phyloP scores from a whole-genome alignment of 1,284 basidiomycete species.

The Apiotrichum mycotoxinovorans region DNA sequence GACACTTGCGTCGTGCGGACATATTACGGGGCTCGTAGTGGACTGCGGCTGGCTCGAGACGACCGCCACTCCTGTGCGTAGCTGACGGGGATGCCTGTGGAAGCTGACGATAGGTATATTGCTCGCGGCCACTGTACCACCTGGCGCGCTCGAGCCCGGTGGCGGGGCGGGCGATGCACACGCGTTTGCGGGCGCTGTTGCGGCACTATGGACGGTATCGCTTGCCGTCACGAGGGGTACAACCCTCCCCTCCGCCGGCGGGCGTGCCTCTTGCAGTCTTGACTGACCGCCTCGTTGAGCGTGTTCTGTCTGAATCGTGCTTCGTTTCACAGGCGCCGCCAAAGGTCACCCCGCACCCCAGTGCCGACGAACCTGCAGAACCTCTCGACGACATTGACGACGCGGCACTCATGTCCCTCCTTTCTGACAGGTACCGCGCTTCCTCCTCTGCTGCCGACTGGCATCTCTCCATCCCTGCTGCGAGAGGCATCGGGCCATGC shows the following conservation, averaged over 20 bases:
- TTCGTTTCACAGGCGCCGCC: slow-evolving; percentile 25
- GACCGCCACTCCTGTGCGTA: slow-evolving; percentile 73
- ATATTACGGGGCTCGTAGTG: slow-evolving; percentile 86
- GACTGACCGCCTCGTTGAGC: slow-evolving; percentile 32
- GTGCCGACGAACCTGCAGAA: slow-evolving; percentile 4
- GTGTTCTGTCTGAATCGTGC: slow-evolving; percentile 42
- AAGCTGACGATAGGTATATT: slow-evolving; percentile 65
- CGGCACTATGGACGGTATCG: slow-evolving; percentile 61
- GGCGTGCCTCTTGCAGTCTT: slow-evolving; percentile 15
- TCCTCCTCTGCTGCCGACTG: slow-evolving; percentile 23
- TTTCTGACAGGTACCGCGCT: slow-evolving; percentile 19
- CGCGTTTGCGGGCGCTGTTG: slow-evolving; percentile 71
- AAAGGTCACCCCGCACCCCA: background rate
- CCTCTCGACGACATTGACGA: slow-evolving; percentile 16
- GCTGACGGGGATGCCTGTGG: no score
- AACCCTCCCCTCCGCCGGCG: background rate
- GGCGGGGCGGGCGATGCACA: slow-evolving; percentile 69
- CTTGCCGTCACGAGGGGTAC: slow-evolving; percentile 2
- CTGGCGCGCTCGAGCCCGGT: slow-evolving; percentile 75
- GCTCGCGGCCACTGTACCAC: slow-evolving; percentile 77
- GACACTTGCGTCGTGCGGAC: slow-evolving; percentile 75
- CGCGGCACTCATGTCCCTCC: slow-evolving; percentile 8
- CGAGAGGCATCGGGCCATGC: slow-evolving; percentile 5
- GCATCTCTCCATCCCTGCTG: slow-evolving; percentile 15
- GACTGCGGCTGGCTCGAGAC: slow-evolving; percentile 90